These are phyloP conservation scores for Volvox africanus DNA, from an alignment of 139 green algal genomes.

Conservation along the genomic window DNA sequence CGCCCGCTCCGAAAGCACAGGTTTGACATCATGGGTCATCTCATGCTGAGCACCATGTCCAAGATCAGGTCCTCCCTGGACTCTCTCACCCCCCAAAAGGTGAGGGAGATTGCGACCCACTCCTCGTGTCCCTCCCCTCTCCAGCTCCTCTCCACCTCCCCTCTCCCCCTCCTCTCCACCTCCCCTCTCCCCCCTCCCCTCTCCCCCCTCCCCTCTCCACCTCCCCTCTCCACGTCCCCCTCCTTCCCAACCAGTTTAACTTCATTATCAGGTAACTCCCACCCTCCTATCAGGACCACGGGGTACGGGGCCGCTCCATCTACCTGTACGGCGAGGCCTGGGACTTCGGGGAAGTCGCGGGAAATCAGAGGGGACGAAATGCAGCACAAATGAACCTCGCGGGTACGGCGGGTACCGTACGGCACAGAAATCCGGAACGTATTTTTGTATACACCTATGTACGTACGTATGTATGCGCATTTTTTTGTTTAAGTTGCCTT, in stretches of 20 bases:
- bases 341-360: slow-evolving; percentile 91
- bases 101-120: no score
- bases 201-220: background rate
- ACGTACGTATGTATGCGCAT: no score
- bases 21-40: slow-evolving; percentile 94
- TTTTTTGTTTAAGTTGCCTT: no score
- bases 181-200: no score
- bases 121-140: no score
- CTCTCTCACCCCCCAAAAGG: slow-evolving; percentile 68
- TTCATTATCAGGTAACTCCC: background rate
- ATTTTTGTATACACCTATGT: no score
- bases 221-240: background rate
- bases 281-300: slow-evolving; percentile 48
- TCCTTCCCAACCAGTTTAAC: background rate
- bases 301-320: slow-evolving; percentile 76
- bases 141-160: no score
- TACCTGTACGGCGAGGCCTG: slow-evolving; percentile 95
- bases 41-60: slow-evolving; percentile 83
- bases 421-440: no score
- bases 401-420: slow-evolving; percentile 53
- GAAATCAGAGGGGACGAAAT: slow-evolving; percentile 85
- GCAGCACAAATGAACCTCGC: slow-evolving; percentile 86
- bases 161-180: no score
- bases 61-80: slow-evolving; percentile 70
- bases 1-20: slow-evolving; percentile 19